phyloP scores from a whole-genome alignment of 768 basidiomycete genomes.

The Lactifluus pinguis region DNA sequence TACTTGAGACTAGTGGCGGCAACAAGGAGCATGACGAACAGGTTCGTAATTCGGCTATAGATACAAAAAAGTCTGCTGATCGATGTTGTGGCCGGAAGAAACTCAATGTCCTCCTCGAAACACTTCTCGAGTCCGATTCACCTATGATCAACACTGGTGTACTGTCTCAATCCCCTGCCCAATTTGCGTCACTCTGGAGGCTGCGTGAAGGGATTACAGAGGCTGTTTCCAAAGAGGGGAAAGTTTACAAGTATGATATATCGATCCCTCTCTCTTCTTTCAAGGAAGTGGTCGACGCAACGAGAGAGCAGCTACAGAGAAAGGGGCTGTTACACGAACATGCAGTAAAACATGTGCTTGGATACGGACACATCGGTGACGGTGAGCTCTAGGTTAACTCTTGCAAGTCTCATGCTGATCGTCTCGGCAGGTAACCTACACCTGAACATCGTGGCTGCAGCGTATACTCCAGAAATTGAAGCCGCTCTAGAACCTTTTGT shows the following conservation, averaged over 20 bases:
- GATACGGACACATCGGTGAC: constrained; percentile 96
- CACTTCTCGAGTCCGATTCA: constrained; percentile 60
- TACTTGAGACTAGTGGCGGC: constrained; percentile 92
- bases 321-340: constrained; percentile 63
- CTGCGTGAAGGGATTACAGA: constrained; percentile 90
- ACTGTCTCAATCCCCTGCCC: constrained; percentile 81
- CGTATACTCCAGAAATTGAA: constrained; percentile 78
- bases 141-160: constrained; percentile 85
- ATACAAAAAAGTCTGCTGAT: background rate
- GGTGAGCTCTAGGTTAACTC: constrained; percentile 41
- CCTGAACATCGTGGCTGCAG: constrained; percentile 78
- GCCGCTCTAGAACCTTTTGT: constrained; percentile 89
- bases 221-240: constrained; percentile 87
- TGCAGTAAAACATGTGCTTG: constrained; percentile 77
- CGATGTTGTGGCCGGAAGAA: constrained; percentile 45
- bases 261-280: constrained; percentile 82
- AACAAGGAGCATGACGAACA: constrained; percentile 90
- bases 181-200: constrained; percentile 86
- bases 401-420: background rate
- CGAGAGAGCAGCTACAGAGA: constrained; percentile 59
- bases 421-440: constrained; percentile 73
- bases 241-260: constrained; percentile 95
- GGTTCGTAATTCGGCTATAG: constrained; percentile 35
- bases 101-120: constrained; percentile 69
- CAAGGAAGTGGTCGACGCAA: constrained; percentile 77